Evolutionary conservation across 2,329 filamentous ascomycete species (phyloP), one percentile per base, ranked within the genome.

Genomic region (Cytospora leucostoma): DNA sequence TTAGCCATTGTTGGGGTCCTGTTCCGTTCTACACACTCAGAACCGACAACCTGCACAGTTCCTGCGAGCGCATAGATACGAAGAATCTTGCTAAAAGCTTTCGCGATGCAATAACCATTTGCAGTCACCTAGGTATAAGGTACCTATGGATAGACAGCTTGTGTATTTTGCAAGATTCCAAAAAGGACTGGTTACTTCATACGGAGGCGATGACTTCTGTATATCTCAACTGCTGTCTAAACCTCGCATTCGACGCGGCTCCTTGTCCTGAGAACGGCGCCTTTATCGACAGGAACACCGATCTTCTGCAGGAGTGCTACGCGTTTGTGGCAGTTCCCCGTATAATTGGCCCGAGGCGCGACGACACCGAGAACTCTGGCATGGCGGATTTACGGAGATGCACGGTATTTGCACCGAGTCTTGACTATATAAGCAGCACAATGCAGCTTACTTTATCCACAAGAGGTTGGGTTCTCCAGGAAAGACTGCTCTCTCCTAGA

Each of bases 91-190:
- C 57, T 7, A 34, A 33, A 12, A 59, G 57, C 49, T 59, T 59
- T 33, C 57, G 34, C 4, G 57, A 59, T 4, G 57, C 57, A 15
- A 53, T 59, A 1, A 2, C 33, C 4, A 19, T 38, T 15, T 59
- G 57, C 57, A 37, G 35, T 17, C 33, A n/a, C 3, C 33, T 59
- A 21, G 7, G 2, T 15, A 53, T 59, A 11, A 33, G 13, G 17
- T 53, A 59, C 19, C n/a, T 59, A 15, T 59, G 57, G 57, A 59
- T 59, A 19, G 57, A 59, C 19, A 59, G 57, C 10, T 33, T 59
- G 1, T 59, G 49, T 33, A 59, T 59, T 13, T 6, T 59, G 0
- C 57, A 59, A 51, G 57, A 59, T 34, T 59, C 57, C 13, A 1
- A 53, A 11, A 7, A 44, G 38, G 57, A 59, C 21, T 59, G 57